These are phyloP conservation scores for Helicocarpus griseus DNA, from an alignment of 2,329 filamentous ascomycete genomes.

Conservation along the genomic window DNA sequence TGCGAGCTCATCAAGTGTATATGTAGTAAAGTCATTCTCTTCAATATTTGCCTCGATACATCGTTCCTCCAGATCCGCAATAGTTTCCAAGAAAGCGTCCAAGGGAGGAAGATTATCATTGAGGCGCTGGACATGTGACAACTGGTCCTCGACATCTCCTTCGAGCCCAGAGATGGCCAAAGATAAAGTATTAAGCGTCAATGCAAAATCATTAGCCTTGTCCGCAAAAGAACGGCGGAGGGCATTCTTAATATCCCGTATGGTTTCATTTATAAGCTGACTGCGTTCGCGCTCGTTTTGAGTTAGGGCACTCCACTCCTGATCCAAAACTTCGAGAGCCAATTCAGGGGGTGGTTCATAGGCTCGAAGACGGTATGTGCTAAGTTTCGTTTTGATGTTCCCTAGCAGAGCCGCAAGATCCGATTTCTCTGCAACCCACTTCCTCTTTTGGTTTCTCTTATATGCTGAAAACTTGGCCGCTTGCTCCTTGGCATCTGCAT, in stretches of 20 bases:
- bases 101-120: constrained; percentile 78
- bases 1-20: constrained; percentile 89
- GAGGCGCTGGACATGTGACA: constrained; percentile 75
- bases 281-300: constrained; percentile 79
- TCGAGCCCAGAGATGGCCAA: constrained; percentile 93
- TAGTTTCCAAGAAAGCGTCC: constrained; percentile 83
- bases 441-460: constrained; percentile 81
- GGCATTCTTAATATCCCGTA: constrained; percentile 95
- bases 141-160: constrained; percentile 90
- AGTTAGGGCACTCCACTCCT: constrained; percentile 70
- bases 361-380: constrained; percentile 81
- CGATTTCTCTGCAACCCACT: constrained; percentile 97
- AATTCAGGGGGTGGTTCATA: constrained; percentile 85
- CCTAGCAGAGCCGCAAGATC: constrained; percentile 86
- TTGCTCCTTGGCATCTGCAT: constrained; percentile 83
- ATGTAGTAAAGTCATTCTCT: constrained; percentile 99
- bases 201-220: constrained; percentile 95
- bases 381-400: constrained; percentile 98
- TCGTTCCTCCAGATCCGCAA: constrained; percentile 74
- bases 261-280: constrained; percentile 94
- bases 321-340: constrained; percentile 70
- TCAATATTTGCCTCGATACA: constrained; percentile 97
- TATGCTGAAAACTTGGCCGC: constrained; percentile 73
- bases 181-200: constrained; percentile 90
- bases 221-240: constrained; percentile 89